Base-by-base conservation (phyloP, 2,329 filamentous ascomycete genomes). In the Endothia cerciana region DNA sequence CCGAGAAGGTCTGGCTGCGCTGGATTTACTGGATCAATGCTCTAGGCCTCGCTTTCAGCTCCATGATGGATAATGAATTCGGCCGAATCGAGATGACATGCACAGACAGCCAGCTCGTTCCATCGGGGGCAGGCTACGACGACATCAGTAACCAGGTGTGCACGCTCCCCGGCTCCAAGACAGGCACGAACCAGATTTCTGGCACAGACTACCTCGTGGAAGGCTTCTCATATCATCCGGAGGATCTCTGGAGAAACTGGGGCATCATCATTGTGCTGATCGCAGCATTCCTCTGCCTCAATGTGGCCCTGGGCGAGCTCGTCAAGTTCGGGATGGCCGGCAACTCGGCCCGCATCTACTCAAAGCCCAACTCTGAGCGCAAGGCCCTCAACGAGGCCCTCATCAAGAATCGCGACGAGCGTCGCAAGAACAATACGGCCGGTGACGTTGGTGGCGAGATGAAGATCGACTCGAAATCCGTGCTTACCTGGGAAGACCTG, bases 11-110 rank as follows among this genome's bases (percentile, higher is more conserved):
- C 4, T 94, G 91, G 89, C 75, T 94, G 6, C 82, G 90, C 22
- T 95, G 92, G 92, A 88, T 94, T 67, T 92, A 88, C 78, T 94
- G 89, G 81, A 80, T 93, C 75, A 93, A 93, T 68, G 83, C 89
- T 0, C 80, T 94, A 0, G 92, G 91, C 56, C 83, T 95, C 2
- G 87, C 88, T 0, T 96, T 97, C 74, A 85, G 89, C 13, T 82
- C 88, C 1, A 77, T 97, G 77, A 95, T 97, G 91, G 87, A 91
- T 72, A 97, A 97, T 72, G 93, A 97, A 73, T 97, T 97, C 72
- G 83, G 84, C 43, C 79, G 85, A 13, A 81, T 91, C 51, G 83
- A 89, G 36, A 80, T 97, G 74, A 87, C 84, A 0, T 97, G 93
- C 73, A 86, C 85, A 0, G 81, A 81, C 1, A 82, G 85, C 55